Conservation (phyloP, 345 rosid genomes). For the Gossypium arboreum region DNA sequence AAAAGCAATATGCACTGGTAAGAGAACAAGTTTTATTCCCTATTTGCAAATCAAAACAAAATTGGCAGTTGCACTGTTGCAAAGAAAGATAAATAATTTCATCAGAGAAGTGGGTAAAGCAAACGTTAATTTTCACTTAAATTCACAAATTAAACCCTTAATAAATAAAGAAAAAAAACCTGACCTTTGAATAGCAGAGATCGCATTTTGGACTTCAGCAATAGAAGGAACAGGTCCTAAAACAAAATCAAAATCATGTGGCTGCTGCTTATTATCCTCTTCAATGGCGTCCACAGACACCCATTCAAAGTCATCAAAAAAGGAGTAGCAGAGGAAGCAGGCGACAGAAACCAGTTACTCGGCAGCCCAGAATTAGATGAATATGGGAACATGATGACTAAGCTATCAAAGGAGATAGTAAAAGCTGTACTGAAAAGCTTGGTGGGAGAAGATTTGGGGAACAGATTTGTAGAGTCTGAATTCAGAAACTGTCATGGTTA, state of each 20-base stretch:
- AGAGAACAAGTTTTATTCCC: background rate
- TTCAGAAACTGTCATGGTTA: constrained; percentile 40
- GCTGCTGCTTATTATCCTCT: constrained; percentile 20
- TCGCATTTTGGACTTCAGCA: constrained; percentile 69
- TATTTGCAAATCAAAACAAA: background rate
- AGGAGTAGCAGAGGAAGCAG: constrained; percentile 22
- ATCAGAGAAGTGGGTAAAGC: background rate
- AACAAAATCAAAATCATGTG: constrained; percentile 28
- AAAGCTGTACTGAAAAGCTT: constrained; percentile 25
- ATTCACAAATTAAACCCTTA: background rate
- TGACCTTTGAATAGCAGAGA: constrained; percentile 72
- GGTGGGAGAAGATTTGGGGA: constrained; percentile 29
- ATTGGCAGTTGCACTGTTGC: background rate
- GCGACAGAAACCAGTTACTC: constrained; percentile 19
- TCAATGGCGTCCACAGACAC: constrained; percentile 41
- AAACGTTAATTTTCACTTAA: background rate
- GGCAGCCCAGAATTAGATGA: constrained; percentile 29
- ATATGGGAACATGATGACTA: constrained; percentile 35
- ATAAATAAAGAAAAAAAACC: constrained; percentile 8
- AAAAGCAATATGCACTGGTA: background rate
- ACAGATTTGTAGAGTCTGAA: constrained; percentile 25
- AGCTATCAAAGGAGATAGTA: constrained; percentile 28
- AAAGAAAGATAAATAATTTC: background rate
- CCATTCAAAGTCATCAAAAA: constrained; percentile 63
- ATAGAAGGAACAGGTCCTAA: constrained; percentile 62